These are phyloP conservation scores for Yamadazyma spencermartinsiae DNA, from an alignment of 1,139 yeast genomes.

Conservation along the genomic window DNA sequence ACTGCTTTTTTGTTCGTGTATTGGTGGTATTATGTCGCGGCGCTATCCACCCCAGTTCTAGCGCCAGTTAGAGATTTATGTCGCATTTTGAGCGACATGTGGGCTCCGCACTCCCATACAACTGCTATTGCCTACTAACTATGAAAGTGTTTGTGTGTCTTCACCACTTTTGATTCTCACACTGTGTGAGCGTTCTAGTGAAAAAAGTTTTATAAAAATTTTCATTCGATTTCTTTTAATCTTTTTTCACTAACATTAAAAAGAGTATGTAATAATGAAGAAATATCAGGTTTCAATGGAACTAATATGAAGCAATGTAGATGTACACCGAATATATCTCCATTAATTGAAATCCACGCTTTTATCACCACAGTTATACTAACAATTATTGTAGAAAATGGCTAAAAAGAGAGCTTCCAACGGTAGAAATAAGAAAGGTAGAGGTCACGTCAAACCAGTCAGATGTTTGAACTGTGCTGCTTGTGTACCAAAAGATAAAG, in stretches of 20 bases:
- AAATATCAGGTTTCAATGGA: background rate
- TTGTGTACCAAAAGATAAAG: slow-evolving; percentile 99
- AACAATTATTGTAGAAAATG: slow-evolving; percentile 60
- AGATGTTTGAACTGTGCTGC: slow-evolving; percentile 99
- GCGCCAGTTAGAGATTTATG: too few relatives aligned
- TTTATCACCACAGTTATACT: slow-evolving; percentile 9
- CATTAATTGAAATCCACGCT: too few relatives aligned
- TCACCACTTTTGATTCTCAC: background rate
- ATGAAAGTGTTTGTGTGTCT: background rate
- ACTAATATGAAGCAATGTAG: too few relatives aligned
- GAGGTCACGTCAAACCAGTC: slow-evolving; percentile 99
- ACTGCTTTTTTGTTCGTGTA: too few relatives aligned
- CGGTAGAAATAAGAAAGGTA: slow-evolving; percentile 99
- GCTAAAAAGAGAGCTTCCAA: slow-evolving; percentile 99
- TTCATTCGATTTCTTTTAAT: slow-evolving; percentile 2
- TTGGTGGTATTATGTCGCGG: too few relatives aligned
- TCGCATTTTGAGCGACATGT: too few relatives aligned
- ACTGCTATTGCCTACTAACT: too few relatives aligned
- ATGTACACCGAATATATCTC: too few relatives aligned
- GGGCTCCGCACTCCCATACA: too few relatives aligned
- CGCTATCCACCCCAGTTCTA: too few relatives aligned
- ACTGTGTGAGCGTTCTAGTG: background rate
- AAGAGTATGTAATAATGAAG: slow-evolving; percentile 1
- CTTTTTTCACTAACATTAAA: background rate
- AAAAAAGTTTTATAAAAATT: slow-evolving; percentile 3